Evolutionary conservation across 192 early-diverging fungal genomes (phyloP).

Genomic region (Podila clonocystis): DNA sequence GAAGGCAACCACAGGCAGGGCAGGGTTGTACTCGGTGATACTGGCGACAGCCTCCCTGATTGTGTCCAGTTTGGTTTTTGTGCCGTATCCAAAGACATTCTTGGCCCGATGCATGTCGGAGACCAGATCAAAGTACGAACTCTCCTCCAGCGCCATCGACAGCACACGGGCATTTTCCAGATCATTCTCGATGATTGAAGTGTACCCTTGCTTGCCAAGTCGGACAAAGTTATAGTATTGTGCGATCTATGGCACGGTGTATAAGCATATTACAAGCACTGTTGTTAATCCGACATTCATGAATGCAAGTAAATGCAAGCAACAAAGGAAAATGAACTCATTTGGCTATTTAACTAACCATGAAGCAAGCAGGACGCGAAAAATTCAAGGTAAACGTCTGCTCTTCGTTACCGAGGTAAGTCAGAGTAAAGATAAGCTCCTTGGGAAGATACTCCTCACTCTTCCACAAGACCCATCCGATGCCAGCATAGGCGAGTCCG

Average conservation of each 20-base stretch:
- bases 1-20: slow-evolving; percentile 71
- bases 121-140: slow-evolving; percentile 70
- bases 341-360: slow-evolving; percentile 33
- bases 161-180: slow-evolving; percentile 67
- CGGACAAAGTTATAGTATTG: slow-evolving; percentile 88
- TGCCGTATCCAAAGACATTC: slow-evolving; percentile 48
- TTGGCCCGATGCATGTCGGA: slow-evolving; percentile 53
- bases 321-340: not conserved
- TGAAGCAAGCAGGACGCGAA: slow-evolving; percentile 72
- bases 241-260: slow-evolving; percentile 54
- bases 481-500: slow-evolving; percentile 83
- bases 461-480: slow-evolving; percentile 86
- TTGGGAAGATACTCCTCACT: slow-evolving; percentile 70
- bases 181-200: slow-evolving; percentile 71
- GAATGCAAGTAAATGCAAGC: not conserved
- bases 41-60: not conserved
- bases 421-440: slow-evolving; percentile 79
- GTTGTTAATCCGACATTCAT: not conserved
- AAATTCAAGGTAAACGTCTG: slow-evolving; percentile 84
- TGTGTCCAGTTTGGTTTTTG: not conserved
- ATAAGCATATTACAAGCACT: too few species aligned
- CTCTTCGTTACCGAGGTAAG: slow-evolving; percentile 76
- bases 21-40: slow-evolving; percentile 56
- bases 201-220: slow-evolving; percentile 72
- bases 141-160: slow-evolving; percentile 60